phyloP scores from a whole-genome alignment of 306 rosid species.

The Prunus dulcis region DNA sequence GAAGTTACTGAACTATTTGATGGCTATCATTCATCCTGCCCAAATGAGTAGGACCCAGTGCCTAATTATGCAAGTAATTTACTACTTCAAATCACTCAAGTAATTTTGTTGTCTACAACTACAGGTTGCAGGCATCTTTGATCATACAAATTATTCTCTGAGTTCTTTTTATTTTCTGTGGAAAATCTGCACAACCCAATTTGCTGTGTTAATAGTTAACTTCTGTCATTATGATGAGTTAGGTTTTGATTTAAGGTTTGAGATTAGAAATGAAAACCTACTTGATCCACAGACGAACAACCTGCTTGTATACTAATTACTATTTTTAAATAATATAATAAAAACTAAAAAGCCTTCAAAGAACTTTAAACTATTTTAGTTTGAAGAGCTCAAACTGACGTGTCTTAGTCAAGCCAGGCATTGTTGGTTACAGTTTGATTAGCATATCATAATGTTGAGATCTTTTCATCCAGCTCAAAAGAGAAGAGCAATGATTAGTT shows the following conservation, averaged over 20 bases:
- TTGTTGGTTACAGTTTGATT: not conserved
- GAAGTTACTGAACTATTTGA: conserved; percentile 7
- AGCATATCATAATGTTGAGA: conserved; percentile 10
- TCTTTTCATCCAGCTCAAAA: conserved; percentile 16
- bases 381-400: not conserved
- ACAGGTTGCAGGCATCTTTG: not conserved
- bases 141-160: not conserved
- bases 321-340: too few relatives aligned
- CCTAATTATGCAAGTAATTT: not conserved
- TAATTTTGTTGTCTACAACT: too few relatives aligned
- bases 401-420: not conserved
- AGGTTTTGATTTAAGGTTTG: not conserved
- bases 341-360: not conserved
- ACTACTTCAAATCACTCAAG: not conserved
- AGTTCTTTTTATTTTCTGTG: too few relatives aligned
- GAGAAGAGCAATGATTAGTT: conserved; percentile 24
- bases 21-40: not conserved
- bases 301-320: not conserved
- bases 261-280: not conserved
- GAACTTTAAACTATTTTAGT: not conserved
- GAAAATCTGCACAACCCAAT: too few relatives aligned
- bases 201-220: too few relatives aligned
- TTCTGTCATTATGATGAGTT: not conserved
- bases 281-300: not conserved
- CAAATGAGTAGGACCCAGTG: conserved; percentile 5